phyloP scores from a whole-genome alignment of 106 monocot species.

The Dactylorhiza incarnata region DNA sequence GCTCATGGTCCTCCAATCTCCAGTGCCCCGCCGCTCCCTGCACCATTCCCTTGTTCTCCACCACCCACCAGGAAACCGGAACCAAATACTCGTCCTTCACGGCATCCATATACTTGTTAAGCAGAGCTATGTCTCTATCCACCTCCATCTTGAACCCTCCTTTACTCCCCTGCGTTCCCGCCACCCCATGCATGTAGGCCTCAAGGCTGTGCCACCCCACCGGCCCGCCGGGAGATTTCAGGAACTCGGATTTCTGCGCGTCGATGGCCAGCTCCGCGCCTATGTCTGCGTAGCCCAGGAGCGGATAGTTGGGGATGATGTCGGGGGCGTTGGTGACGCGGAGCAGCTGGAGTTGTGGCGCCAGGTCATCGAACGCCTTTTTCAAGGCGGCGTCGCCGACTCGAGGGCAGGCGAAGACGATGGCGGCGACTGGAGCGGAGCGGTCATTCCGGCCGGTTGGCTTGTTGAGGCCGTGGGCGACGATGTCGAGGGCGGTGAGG shows the following conservation, averaged over 20 bases:
- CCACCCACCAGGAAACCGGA: constrained; percentile 72
- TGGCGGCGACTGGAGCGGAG: constrained; percentile 43
- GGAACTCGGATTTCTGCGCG: constrained; percentile 39
- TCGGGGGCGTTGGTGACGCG: constrained; percentile 50
- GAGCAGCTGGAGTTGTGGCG: constrained; percentile 29
- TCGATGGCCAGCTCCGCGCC: constrained; percentile 53
- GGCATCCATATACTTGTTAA: constrained; percentile 58
- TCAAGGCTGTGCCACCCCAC: constrained; percentile 67
- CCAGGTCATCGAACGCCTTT: constrained; percentile 22
- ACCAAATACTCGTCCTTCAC: constrained; percentile 59
- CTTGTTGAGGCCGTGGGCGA: constrained; percentile 42
- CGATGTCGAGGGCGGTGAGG: constrained; percentile 63
- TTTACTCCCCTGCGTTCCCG: constrained; percentile 46
- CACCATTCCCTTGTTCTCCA: constrained; percentile 82
- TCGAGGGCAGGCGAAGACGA: constrained; percentile 72
- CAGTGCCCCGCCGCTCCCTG: constrained; percentile 55
- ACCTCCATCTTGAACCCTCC: constrained; percentile 63
- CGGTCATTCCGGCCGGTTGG: background rate
- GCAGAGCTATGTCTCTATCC: constrained; percentile 59
- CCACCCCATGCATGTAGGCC: constrained; percentile 70
- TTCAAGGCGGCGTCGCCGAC: constrained; percentile 66
- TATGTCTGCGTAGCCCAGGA: constrained; percentile 48
- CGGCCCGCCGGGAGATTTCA: constrained; percentile 43
- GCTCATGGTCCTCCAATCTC: constrained; percentile 60
- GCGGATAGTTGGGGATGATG: constrained; percentile 60